phyloP scores from a whole-genome alignment of 495 filamentous ascomycete genomes.

The Terfezia claveryi region DNA sequence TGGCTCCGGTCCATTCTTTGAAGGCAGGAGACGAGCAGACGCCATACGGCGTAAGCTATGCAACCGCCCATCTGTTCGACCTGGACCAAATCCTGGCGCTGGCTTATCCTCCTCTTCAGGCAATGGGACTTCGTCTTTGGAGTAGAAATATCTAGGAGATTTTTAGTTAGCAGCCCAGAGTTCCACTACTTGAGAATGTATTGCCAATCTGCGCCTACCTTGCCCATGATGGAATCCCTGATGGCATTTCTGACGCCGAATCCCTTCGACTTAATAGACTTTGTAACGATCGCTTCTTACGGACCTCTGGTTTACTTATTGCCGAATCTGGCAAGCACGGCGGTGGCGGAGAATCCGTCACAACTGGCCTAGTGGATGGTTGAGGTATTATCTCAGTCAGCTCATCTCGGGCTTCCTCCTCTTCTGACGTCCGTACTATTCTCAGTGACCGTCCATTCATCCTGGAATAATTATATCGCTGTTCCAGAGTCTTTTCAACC shows the following conservation, averaged over 20 bases:
- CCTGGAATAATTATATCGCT: constrained; percentile 1
- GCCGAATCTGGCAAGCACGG: neutral
- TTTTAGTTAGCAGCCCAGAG: constrained; percentile 1
- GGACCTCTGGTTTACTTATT: neutral
- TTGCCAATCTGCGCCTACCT: neutral
- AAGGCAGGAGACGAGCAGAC: neutral
- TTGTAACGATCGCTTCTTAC: neutral
- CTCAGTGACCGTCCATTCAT: constrained; percentile 11
- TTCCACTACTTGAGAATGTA: neutral
- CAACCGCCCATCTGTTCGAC: too few species aligned
- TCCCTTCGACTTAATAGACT: neutral
- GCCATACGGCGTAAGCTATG: neutral
- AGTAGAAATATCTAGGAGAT: neutral
- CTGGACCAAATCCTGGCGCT: too few species aligned
- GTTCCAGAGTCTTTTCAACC: constrained; percentile 7
- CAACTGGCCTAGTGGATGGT: neutral
- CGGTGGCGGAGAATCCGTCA: neutral
- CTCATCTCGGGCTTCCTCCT: constrained; percentile 2
- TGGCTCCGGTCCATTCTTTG: neutral
- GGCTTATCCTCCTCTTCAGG: neutral
- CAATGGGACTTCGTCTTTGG: constrained; percentile 10
- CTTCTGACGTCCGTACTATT: constrained; percentile 9
- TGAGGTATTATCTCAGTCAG: neutral
- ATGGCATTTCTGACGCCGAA: neutral
- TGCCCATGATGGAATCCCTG: neutral